Base-by-base conservation (phyloP, 345 rosid genomes). In the Populus nigra region DNA sequence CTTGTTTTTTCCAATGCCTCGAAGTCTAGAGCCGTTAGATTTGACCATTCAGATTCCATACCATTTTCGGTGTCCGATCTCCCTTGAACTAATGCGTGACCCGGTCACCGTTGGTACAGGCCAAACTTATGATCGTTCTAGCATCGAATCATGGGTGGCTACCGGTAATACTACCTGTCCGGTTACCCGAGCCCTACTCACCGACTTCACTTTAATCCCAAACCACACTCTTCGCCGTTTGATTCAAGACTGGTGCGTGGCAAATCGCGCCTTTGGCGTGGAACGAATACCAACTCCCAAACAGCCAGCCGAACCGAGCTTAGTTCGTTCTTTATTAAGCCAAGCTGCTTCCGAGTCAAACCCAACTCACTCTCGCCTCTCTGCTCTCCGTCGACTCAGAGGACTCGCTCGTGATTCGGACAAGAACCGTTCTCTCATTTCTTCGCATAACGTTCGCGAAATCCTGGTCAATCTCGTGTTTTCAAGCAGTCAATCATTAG, bases 181-280 rank as follows among this genome's bases (percentile, higher is more conserved):
- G 0, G 99, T 93, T 77, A 93, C 97, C 45, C 91, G 99, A 0
- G 69, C 83, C 53, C 82, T 91, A 0, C 98, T 96, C 84, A 63
- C 86, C 70, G 98, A 93, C 72, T 96, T 92, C 85, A 90, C 93
- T 65, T 82, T 96, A 81, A 96, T 93, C 38, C 99, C 99, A 1
- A 96, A 96, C 86, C 99, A 96, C 87, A 96, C 97, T 68, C 99
- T 96, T 77, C 97, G 99, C 69, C 94, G 99, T 20, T 88, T 96
- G 8, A 96, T 96, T 80, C 99, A 96, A 78, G 97, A 90, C 39
- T 96, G 99, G 99, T 96, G 97, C 83, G 99, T 96, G 39, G 95
- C 94, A 2, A 89, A 96, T 83, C 90, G 93, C 23, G 84, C 91
- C 50, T 88, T 86, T 53, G 98, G 99, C 45, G 80, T 96, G 23